Evolutionary conservation across 1,284 basidiomycete species (phyloP).

Genomic region (Inonotus hispidus): DNA sequence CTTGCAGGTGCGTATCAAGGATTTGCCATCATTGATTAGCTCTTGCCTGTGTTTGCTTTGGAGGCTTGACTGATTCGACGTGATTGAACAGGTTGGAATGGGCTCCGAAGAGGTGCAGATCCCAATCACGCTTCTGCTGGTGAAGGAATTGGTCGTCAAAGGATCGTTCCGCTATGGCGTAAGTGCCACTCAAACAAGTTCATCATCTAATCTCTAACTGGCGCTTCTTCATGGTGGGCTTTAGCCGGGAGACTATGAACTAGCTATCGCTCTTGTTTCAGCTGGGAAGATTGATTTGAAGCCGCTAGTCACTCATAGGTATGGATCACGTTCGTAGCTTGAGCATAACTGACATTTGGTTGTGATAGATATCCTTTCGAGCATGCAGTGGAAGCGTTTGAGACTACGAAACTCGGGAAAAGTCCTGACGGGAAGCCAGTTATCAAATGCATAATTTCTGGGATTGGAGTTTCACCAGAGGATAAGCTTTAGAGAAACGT

Average conservation of each 20-base stretch:
- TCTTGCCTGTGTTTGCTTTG: background rate
- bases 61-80: background rate
- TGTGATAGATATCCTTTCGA: constrained; percentile 62
- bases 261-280: constrained; percentile 78
- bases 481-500: background rate
- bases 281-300: constrained; percentile 82
- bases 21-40: background rate
- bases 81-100: constrained; percentile 61
- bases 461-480: constrained; percentile 47
- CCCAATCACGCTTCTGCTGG: constrained; percentile 54
- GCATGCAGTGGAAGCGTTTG: constrained; percentile 75
- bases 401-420: constrained; percentile 73
- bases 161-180: constrained; percentile 88
- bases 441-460: constrained; percentile 75
- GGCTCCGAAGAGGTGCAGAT: constrained; percentile 58
- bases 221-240: background rate
- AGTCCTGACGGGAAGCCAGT: constrained; percentile 70
- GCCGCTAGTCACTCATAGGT: constrained; percentile 86
- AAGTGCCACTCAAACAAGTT: constrained; percentile 26
- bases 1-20: constrained; percentile 44
- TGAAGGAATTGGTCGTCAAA: constrained; percentile 77
- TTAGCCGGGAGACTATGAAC: constrained; percentile 78
- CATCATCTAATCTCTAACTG: constrained; percentile 3
- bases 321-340: constrained; percentile 22
- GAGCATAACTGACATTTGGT: background rate